Evolutionary conservation across 2,329 filamentous ascomycete genomes (phyloP), one percentile per base, ranked within the genome.

Genomic region (Fulvia fulva): DNA sequence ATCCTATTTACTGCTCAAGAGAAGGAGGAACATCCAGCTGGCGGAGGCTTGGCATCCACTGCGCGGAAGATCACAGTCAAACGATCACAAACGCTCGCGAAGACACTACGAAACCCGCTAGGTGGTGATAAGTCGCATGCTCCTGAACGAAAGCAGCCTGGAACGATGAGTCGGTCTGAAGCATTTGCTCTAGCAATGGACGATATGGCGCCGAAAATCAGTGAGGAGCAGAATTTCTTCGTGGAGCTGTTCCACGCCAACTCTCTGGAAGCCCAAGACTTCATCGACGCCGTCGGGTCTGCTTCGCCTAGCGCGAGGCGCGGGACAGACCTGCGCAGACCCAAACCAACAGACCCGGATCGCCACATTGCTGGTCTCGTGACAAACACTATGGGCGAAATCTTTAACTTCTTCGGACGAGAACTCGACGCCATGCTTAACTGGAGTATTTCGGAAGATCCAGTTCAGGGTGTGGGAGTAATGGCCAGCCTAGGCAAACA

Each of bases 181-280:
- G 85, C 90, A 2, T 96, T 97, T 73, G 81, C 85, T 0, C 87
- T 86, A 37, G 85, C 90, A 12, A 76, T 97, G 61, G 88, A 94
- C 57, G 91, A 97, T 68, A 84, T 94, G 63, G 77, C 92, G 46
- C 90, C 88, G 5, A 81, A 96, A 56, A 86, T 97, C 58, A 87
- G 91, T 66, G 92, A 93, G 73, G 94, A 99, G 75, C 93, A 99
- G 73, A 97, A 97, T 71, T 99, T 97, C 71, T 81, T 97, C 51
- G 87, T 96, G n/a, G 91, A 96, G 66, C 94, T 97, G 73, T 97
- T 97, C 81, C 93, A 97, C 67, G 85, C 94, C 25, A 90, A 88
- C n/a, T 95, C 91, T 1, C 80, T 93, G 26, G 87, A 91, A 67
- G 87, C 86, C 34, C 76, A 83, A 16, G 92, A 97, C 70, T 97